phyloP scores from a whole-genome alignment of 768 basidiomycete genomes.

The Mycena venus region DNA sequence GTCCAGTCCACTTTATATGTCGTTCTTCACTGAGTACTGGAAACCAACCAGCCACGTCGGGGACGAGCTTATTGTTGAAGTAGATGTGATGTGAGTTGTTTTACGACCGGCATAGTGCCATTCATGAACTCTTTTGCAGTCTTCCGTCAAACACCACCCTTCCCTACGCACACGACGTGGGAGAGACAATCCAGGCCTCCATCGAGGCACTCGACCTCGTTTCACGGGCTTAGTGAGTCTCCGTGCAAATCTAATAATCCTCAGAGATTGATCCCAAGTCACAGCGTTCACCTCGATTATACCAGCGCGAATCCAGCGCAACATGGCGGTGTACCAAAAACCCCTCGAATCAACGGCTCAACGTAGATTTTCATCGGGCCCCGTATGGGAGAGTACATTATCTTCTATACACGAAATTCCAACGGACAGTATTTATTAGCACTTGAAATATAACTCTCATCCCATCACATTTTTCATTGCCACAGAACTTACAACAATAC shows the following conservation, averaged over 20 bases:
- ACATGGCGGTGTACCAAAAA: constrained; percentile 6
- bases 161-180: constrained; percentile 30
- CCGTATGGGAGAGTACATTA: neutral
- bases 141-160: constrained; percentile 22
- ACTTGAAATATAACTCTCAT: neutral
- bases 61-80: constrained; percentile 35
- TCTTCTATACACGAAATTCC: too few species aligned
- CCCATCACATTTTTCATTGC: constrained; percentile 82
- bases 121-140: neutral
- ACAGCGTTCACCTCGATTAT: constrained; percentile 34
- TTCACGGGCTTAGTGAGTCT: constrained; percentile 33
- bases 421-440: neutral
- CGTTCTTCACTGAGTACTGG: neutral
- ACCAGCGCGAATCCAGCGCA: constrained; percentile 27
- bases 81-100: constrained; percentile 24
- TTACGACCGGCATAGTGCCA: too few species aligned
- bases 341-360: neutral
- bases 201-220: constrained; percentile 35
- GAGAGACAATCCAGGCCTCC: constrained; percentile 29
- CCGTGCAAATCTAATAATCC: neutral
- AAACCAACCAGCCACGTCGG: constrained; percentile 30
- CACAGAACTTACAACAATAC: constrained; percentile 81
- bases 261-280: neutral
- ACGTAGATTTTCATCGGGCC: neutral
- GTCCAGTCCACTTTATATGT: neutral